phyloP scores from a whole-genome alignment of 1,284 basidiomycete genomes.

The Cystobasidium slooffiae region DNA sequence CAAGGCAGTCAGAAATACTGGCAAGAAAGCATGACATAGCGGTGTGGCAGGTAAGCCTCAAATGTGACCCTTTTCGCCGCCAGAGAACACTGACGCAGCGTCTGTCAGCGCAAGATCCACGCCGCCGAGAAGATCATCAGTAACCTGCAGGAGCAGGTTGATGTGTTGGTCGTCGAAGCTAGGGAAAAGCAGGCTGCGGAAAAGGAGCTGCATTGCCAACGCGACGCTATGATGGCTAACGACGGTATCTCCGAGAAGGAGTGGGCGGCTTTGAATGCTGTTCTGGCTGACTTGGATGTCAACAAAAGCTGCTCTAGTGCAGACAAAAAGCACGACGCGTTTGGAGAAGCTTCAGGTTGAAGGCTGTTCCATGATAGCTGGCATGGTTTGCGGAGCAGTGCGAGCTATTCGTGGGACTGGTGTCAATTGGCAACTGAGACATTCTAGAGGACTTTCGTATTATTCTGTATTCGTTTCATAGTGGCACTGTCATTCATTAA shows the following conservation, averaged over 20 bases:
- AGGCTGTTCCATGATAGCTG: too few relatives aligned
- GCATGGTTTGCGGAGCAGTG: too few relatives aligned
- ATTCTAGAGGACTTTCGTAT: too few relatives aligned
- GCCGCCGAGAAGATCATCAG: conserved; percentile 39
- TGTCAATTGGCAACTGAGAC: too few relatives aligned
- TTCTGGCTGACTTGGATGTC: conserved; percentile 21
- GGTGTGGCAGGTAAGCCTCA: conserved; percentile 37
- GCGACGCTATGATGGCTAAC: conserved; percentile 37
- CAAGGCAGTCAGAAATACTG: conserved; percentile 44
- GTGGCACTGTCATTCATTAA: not conserved
- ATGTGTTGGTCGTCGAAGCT: conserved; percentile 32
- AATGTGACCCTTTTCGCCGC: not conserved
- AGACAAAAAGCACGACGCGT: not conserved
- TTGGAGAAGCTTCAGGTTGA: too few relatives aligned
- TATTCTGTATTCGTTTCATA: not conserved
- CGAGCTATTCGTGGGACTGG: too few relatives aligned
- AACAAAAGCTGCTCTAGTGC: conserved; percentile 18
- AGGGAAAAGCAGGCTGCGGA: conserved; percentile 38
- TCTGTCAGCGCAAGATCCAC: conserved; percentile 40
- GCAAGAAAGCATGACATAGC: conserved; percentile 44
- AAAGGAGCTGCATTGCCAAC: conserved; percentile 31
- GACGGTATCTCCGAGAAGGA: conserved; percentile 24
- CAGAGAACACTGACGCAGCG: not conserved
- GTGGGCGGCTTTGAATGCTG: conserved; percentile 24
- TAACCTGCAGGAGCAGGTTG: conserved; percentile 30